Evolutionary conservation across 78 protist species (phyloP).

Genomic region (Trichosphaerium sp.): DNA sequence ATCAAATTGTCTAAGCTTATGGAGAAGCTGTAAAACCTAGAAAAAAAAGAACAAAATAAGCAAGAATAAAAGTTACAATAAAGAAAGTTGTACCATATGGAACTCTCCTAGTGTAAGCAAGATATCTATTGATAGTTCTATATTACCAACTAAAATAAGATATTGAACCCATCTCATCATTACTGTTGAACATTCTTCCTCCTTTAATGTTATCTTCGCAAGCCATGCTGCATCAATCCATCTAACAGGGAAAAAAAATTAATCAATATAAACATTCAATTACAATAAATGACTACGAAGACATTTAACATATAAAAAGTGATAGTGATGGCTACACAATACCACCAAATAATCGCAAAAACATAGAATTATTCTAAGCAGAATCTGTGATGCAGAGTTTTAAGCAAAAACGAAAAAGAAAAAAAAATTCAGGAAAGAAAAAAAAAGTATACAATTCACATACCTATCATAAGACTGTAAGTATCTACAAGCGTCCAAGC

Average conservation of each 20-base stretch:
- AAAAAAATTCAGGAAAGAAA: too few species aligned
- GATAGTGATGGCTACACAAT: too few species aligned
- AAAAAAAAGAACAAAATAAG: not conserved
- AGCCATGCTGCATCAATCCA: conserved; percentile 39
- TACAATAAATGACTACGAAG: too few species aligned
- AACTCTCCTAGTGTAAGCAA: not conserved
- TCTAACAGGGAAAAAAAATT: too few species aligned
- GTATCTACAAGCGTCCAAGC: conserved; percentile 39
- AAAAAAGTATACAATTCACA: too few species aligned
- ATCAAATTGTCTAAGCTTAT: conserved; percentile 11
- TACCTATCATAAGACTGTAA: conserved; percentile 12
- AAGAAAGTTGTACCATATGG: not conserved
- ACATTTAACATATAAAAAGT: too few species aligned
- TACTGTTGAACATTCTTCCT: conserved; percentile 9
- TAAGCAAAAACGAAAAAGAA: too few species aligned
- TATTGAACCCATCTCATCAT: conserved; percentile 15
- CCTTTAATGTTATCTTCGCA: conserved; percentile 21
- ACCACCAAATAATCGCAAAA: too few species aligned
- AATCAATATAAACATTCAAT: too few species aligned
- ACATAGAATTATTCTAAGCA: too few species aligned
- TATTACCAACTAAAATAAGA: not conserved
- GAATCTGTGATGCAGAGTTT: too few species aligned
- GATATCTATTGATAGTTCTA: not conserved
- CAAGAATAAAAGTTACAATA: not conserved
- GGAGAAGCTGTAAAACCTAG: conserved; percentile 21